These are phyloP conservation scores for Aspergillus asperescens DNA, from an alignment of 495 filamentous ascomycete genomes.

Conservation along the genomic window DNA sequence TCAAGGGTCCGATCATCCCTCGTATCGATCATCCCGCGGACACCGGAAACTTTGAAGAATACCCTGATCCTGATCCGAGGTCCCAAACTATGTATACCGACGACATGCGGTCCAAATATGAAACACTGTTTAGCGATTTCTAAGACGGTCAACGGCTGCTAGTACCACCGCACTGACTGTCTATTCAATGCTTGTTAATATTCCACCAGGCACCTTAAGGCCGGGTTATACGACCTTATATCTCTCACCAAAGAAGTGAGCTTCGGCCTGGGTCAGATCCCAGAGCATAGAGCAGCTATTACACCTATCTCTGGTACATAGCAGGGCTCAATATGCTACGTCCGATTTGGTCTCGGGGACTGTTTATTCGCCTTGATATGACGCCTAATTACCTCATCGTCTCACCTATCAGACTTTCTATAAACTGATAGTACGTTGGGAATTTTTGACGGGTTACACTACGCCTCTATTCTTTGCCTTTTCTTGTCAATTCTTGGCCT, in stretches of 20 bases:
- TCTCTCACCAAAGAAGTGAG: not conserved
- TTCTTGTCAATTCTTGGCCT: not conserved
- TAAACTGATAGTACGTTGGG: not conserved
- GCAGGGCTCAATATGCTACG: not conserved
- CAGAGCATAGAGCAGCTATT: not conserved
- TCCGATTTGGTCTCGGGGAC: not conserved
- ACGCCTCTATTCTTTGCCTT: not conserved
- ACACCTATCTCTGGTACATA: not conserved
- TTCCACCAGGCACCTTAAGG: not conserved
- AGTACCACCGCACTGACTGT: not conserved
- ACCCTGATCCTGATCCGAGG: conserved; percentile 59
- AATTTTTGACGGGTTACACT: not conserved
- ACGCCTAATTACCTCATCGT: not conserved
- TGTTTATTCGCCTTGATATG: not conserved
- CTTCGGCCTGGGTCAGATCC: not conserved
- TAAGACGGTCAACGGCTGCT: conserved; percentile 25
- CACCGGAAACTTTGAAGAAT: conserved; percentile 85
- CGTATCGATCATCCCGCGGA: conserved; percentile 75
- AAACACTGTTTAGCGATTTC: conserved; percentile 75
- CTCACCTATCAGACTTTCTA: not conserved
- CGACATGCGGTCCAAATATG: conserved; percentile 69
- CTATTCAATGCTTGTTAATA: too few relatives aligned
- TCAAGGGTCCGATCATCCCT: conserved; percentile 81
- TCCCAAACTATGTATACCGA: conserved; percentile 59
- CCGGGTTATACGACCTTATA: not conserved